Evolutionary conservation across 768 basidiomycete genomes (phyloP).

Genomic region (Cyclocybe aegerita): DNA sequence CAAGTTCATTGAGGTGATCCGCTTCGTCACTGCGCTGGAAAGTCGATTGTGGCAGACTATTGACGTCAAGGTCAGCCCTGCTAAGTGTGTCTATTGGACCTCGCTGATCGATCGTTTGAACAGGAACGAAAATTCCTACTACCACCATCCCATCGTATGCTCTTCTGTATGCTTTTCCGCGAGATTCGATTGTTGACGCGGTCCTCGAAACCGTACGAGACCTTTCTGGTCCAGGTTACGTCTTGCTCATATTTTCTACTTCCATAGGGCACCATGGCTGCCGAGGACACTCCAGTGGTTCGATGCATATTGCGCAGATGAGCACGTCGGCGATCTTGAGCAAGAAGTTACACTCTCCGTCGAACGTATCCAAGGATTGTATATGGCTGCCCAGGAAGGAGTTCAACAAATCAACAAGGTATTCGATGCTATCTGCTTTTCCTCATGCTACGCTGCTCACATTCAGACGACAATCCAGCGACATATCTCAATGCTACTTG

Average conservation of each 20-base stretch:
- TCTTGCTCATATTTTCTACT: background rate
- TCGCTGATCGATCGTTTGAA: background rate
- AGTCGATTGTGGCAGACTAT: constrained; percentile 52
- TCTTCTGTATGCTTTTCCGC: constrained; percentile 61
- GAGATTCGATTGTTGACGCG: constrained; percentile 64
- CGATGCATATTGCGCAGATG: constrained; percentile 33
- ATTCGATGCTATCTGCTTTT: background rate
- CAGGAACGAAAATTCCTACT: constrained; percentile 56
- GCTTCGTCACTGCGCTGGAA: constrained; percentile 60
- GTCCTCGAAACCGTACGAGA: constrained; percentile 60
- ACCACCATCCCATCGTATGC: constrained; percentile 56
- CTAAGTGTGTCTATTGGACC: background rate
- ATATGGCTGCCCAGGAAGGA: constrained; percentile 48
- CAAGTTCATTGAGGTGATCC: constrained; percentile 28
- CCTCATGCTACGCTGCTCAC: background rate
- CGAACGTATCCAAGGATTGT: constrained; percentile 47
- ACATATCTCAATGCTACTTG: constrained; percentile 15
- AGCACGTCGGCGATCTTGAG: constrained; percentile 37
- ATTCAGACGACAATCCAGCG: constrained; percentile 9
- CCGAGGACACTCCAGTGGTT: constrained; percentile 44
- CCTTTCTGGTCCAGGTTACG: background rate
- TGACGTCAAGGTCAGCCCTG: constrained; percentile 49
- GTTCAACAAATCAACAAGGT: constrained; percentile 46
- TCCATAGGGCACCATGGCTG: constrained; percentile 46
- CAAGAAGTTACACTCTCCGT: constrained; percentile 42